These are phyloP conservation scores for Selaginella tamariscina DNA, from an alignment of 75 land plant species.

Conservation along the genomic window DNA sequence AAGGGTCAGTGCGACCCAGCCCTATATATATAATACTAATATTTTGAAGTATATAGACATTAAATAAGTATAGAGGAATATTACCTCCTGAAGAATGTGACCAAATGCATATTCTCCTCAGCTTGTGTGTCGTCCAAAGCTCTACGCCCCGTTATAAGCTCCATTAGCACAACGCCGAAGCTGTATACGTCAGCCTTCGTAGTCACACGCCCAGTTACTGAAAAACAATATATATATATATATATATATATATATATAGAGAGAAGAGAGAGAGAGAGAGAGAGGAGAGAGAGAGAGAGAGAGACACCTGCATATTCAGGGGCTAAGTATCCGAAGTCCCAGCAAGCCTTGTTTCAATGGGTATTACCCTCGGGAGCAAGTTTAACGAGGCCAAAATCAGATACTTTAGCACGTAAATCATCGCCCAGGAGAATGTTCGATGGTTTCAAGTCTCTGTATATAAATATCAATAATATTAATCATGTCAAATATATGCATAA, in stretches of 20 bases:
- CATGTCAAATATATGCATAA: no score
- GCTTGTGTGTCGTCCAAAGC: slow-evolving; percentile 64
- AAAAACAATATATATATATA: background rate
- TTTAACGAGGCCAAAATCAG: slow-evolving; percentile 98
- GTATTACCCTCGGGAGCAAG: slow-evolving; percentile 65
- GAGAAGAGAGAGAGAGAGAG: background rate
- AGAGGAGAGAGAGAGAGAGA: background rate
- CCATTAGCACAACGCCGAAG: slow-evolving; percentile 74
- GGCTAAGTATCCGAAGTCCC: slow-evolving; percentile 95
- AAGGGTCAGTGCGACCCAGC: no score
- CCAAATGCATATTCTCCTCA: slow-evolving; percentile 60
- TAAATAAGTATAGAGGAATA: no score
- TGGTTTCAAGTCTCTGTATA: no score
- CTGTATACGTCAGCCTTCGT: slow-evolving; percentile 78
- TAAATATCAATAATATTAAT: no score
- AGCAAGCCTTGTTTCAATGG: slow-evolving; percentile 77
- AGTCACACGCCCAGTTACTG: slow-evolving; percentile 71
- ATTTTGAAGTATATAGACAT: no score
- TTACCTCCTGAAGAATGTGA: no score
- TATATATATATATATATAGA: background rate
- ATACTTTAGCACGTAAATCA: slow-evolving; percentile 72
- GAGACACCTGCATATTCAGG: slow-evolving; percentile 92
- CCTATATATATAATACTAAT: no score
- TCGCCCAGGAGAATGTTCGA: slow-evolving; percentile 83
- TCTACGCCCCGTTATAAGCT: slow-evolving; percentile 61